Evolutionary conservation across 148 eudicot genomes (phyloP).

Genomic region (Diospyros lotus): DNA sequence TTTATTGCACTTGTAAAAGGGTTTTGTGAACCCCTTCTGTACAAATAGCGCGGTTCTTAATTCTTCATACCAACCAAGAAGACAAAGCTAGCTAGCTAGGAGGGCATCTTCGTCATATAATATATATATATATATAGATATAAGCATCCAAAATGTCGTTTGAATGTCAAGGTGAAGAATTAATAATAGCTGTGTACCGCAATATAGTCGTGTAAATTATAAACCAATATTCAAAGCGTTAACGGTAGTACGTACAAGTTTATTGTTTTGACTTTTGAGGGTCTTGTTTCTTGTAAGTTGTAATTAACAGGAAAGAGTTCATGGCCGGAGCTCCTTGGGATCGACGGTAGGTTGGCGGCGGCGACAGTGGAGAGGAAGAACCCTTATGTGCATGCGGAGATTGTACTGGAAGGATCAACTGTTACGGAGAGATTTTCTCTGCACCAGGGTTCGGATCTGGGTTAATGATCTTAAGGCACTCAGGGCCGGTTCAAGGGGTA

Average conservation of each 20-base stretch:
- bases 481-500: too few relatives aligned
- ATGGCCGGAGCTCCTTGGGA: conserved; percentile 34
- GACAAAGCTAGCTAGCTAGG: too few relatives aligned
- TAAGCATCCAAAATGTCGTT: not conserved
- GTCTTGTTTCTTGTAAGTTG: not conserved
- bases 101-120: not conserved
- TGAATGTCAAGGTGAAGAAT: not conserved
- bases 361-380: conserved; percentile 10
- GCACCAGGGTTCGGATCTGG: conserved; percentile 24
- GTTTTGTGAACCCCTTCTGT: too few relatives aligned
- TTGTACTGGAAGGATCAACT: not conserved
- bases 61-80: too few relatives aligned
- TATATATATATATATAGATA: too few relatives aligned
- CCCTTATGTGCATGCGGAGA: not conserved
- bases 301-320: conserved; percentile 22
- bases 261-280: too few relatives aligned
- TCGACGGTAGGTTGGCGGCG: conserved; percentile 10
- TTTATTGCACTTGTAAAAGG: too few relatives aligned
- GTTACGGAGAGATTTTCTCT: conserved; percentile 14
- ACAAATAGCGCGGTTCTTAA: too few relatives aligned
- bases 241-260: too few relatives aligned
- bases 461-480: conserved; percentile 17
- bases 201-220: too few relatives aligned
- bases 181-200: too few relatives aligned
- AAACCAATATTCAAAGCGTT: too few relatives aligned